Conservation (phyloP, 139 green algal genomes). For the Haematococcus sp. region DNA sequence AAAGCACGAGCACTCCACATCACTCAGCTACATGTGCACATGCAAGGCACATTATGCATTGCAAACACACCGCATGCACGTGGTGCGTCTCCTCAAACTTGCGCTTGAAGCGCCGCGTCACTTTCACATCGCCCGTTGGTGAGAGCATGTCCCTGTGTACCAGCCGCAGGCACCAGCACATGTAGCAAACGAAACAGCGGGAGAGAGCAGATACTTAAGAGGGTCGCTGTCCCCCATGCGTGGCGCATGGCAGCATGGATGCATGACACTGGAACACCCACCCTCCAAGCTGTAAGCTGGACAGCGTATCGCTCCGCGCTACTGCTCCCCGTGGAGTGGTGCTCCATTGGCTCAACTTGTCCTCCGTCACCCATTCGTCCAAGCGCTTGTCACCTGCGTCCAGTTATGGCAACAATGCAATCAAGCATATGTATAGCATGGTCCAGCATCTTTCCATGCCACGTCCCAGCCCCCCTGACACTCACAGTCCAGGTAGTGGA, state of each 20-base stretch:
- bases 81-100: constrained; percentile 77
- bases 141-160: constrained; percentile 39
- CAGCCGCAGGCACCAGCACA: too few species aligned
- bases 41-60: too few species aligned
- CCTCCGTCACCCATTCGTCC: constrained; percentile 80
- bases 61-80: constrained; percentile 39
- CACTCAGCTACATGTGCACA: not conserved
- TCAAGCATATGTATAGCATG: too few species aligned
- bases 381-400: constrained; percentile 75
- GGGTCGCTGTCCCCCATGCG: too few species aligned
- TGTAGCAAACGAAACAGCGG: too few species aligned
- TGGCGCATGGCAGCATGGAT: too few species aligned
- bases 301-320: constrained; percentile 18
- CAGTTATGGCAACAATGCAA: too few species aligned
- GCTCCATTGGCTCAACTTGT: constrained; percentile 40
- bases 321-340: constrained; percentile 12
- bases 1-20: not conserved
- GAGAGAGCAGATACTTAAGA: too few species aligned
- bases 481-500: constrained; percentile 89
- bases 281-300: constrained; percentile 13
- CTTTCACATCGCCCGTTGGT: constrained; percentile 57
- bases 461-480: not conserved
- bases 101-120: constrained; percentile 80
- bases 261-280: not conserved
- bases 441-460: too few species aligned